Evolutionary conservation across 2,329 filamentous ascomycete species (phyloP).

Genomic region (Colletotrichum graminicola): DNA sequence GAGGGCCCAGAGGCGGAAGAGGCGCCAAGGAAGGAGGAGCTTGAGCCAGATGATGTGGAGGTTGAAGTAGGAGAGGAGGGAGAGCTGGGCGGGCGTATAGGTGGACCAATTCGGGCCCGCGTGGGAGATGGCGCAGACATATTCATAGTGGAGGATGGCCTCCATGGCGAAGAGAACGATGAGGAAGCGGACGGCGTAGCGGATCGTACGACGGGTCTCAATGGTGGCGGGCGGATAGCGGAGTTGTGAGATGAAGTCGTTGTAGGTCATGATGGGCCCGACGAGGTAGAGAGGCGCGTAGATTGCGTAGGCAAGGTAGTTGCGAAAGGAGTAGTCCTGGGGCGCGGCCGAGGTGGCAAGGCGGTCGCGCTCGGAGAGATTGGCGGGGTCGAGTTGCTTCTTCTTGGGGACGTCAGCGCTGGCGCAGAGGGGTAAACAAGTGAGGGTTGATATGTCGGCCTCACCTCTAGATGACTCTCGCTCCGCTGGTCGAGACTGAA

Average conservation of each 20-base stretch:
- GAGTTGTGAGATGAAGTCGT: slow-evolving; percentile 93
- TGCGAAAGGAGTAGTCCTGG: slow-evolving; percentile 81
- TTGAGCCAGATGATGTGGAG: slow-evolving; percentile 98
- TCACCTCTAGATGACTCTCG: slow-evolving; percentile 84
- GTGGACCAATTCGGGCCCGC: slow-evolving; percentile 81
- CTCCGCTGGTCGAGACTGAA: slow-evolving; percentile 81
- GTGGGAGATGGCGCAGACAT: slow-evolving; percentile 92
- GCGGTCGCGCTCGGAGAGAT: slow-evolving; percentile 89
- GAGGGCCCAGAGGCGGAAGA: slow-evolving; percentile 97
- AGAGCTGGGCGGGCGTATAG: slow-evolving; percentile 89
- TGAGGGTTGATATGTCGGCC: slow-evolving; percentile 44
- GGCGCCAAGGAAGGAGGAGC: slow-evolving; percentile 94
- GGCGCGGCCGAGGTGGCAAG: slow-evolving; percentile 79
- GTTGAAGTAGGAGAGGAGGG: slow-evolving; percentile 94
- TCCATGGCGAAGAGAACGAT: slow-evolving; percentile 90
- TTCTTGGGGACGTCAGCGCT: slow-evolving; percentile 84
- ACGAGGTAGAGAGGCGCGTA: slow-evolving; percentile 95
- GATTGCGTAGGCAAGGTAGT: slow-evolving; percentile 89
- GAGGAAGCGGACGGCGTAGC: slow-evolving; percentile 87
- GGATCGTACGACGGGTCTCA: slow-evolving; percentile 75
- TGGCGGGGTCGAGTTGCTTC: slow-evolving; percentile 91
- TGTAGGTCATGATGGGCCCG: slow-evolving; percentile 96
- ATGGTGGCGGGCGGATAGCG: slow-evolving; percentile 81
- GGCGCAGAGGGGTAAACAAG: not conserved
- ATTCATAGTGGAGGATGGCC: slow-evolving; percentile 89